Evolutionary conservation across 2,329 filamentous ascomycete genomes (phyloP).

Genomic region (Diaporthe humulicola): DNA sequence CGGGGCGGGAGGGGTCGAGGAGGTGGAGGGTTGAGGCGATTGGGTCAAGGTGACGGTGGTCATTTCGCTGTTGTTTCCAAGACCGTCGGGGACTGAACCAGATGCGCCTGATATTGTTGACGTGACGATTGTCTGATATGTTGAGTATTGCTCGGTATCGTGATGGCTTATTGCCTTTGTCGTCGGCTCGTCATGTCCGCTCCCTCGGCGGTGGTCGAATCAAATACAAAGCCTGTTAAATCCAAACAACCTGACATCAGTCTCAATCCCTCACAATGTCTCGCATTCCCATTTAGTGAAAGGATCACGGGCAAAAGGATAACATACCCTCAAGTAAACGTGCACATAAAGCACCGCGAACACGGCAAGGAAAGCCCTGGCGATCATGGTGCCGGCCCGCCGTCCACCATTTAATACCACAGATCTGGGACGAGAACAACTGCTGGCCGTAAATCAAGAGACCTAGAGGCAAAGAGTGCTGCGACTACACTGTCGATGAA

Average conservation of each 20-base stretch:
- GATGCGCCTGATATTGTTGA: neutral
- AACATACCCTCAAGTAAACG: conserved; percentile 34
- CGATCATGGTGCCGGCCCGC: conserved; percentile 30
- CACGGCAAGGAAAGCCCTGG: conserved; percentile 34
- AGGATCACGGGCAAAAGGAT: neutral
- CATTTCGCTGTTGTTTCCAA: neutral
- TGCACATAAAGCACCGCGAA: conserved; percentile 36
- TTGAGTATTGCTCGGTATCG: neutral
- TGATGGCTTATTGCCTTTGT: neutral
- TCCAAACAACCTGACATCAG: neutral
- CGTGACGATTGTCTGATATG: neutral
- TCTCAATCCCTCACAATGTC: neutral
- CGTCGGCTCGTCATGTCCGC: conserved; percentile 5
- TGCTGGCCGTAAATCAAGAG: neutral
- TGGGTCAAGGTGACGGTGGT: conserved; percentile 7
- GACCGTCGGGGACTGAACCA: neutral
- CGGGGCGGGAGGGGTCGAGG: neutral
- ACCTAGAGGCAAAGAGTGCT: neutral
- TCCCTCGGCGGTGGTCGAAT: conserved; percentile 32
- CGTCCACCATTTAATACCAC: neutral
- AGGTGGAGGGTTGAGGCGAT: neutral
- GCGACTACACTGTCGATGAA: neutral
- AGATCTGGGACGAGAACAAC: neutral
- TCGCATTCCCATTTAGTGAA: neutral
- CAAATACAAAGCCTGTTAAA: conserved; percentile 11